Percentiles rank a stretch among this genome's conserved stretches.
phyloP scores from a whole-genome alignment of 2,329 filamentous ascomycete species.

The Aciculosporium take region DNA sequence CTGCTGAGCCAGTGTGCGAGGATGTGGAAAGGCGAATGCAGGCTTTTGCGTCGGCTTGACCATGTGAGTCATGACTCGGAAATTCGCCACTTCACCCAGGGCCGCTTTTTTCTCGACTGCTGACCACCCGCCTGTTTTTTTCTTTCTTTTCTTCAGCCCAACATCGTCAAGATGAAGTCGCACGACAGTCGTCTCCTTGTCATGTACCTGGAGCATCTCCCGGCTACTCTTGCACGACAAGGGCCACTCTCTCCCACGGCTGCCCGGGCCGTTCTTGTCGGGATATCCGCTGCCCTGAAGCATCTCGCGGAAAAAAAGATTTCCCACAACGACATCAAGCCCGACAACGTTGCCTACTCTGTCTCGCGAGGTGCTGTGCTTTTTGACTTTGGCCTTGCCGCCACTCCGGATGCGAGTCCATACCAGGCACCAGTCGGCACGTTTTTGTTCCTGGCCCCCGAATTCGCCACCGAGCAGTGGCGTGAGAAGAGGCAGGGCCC shows the following conservation, averaged over 20 bases:
- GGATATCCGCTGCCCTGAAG: conserved; percentile 12
- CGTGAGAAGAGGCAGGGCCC: background rate
- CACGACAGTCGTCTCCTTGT: background rate
- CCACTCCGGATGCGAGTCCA: background rate
- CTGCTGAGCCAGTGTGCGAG: too few relatives aligned
- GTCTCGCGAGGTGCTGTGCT: conserved; percentile 6
- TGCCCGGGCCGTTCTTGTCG: background rate
- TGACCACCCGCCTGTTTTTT: background rate
- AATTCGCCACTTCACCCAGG: too few relatives aligned
- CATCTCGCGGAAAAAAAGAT: conserved; percentile 4
- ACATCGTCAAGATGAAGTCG: background rate
- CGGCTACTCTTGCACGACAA: background rate
- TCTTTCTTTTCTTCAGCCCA: background rate
- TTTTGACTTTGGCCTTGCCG: conserved; percentile 6
- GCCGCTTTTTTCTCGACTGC: too few relatives aligned
- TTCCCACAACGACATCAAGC: conserved; percentile 10
- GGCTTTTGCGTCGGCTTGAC: background rate
- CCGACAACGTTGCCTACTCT: conserved; percentile 8
- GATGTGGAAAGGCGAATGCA: background rate
- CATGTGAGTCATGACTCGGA: background rate
- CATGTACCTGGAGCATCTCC: background rate
- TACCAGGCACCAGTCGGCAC: background rate
- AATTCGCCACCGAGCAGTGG: background rate
- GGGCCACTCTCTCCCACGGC: background rate
- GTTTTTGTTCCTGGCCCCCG: background rate